Base-by-base conservation (phyloP, 768 basidiomycete genomes). In the Russula dissimulans region DNA sequence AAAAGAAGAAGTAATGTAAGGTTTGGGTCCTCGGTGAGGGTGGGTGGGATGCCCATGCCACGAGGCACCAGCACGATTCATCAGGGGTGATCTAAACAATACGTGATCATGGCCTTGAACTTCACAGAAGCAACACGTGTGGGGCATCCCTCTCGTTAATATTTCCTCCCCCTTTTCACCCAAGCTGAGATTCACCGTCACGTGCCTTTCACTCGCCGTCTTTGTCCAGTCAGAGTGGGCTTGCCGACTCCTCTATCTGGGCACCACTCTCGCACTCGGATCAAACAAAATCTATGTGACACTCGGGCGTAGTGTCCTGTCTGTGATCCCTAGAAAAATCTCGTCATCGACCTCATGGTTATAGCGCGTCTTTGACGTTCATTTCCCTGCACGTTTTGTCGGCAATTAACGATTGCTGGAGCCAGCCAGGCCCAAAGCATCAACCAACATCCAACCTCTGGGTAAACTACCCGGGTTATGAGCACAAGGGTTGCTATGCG, bases 1-100 rank as follows among this genome's bases (percentile, higher is more conserved):
- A 84, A 77, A 87, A 85, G 76, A 85, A 80, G 74, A 85, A 81
- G 75, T 86, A 78, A 51, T 15, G 60, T 57, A 57, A 62, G 38
- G 60, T 41, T 47, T 32, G 18, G 12, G 47, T 55, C 53, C 32
- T 55, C 39, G 14, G 49, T 56, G 55, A 49, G 52, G 47, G 42
- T 14, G 60, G 14, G 49, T 56, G 55, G 55, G 52, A 54, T 47
- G 45, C 51, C 47, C 51, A 36, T 12, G 14, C 61, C 61, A 53
- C 56, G 61, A 62, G 56, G 61, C 54, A 11, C 52, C 59, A 10
- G 34, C 34, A 36, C 22, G 34, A 36, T 7, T 7, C 34, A 48
- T 62, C 60, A 57, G 61, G 60, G 55, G 55, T 54, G 61, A 62
- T 62, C 61, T 57, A 57, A 62, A 62, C 47, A 45, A 51, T 59